Evolutionary conservation across 2,329 filamentous ascomycete species (phyloP).

Genomic region (Xylariales sp.): DNA sequence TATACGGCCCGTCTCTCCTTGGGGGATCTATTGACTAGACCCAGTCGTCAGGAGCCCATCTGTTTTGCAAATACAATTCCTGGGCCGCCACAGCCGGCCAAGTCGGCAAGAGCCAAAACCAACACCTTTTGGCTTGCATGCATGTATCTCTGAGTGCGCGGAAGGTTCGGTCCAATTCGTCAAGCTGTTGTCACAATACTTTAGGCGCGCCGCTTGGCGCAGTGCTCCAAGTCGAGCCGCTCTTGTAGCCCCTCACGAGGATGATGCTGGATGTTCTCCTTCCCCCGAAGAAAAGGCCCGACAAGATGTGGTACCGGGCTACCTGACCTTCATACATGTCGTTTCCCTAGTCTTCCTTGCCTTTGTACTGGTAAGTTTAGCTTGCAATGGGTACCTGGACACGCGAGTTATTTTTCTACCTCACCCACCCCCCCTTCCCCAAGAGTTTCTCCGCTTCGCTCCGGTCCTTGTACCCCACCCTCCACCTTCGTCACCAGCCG

Average conservation of each 20-base stretch:
- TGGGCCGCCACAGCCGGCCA: too few relatives aligned
- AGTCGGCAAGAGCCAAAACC: too few relatives aligned
- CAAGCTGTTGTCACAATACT: conserved; percentile 7
- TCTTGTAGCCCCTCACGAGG: conserved; percentile 1
- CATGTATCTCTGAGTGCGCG: background rate
- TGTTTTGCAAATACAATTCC: too few relatives aligned
- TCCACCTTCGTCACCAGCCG: conserved; percentile 7
- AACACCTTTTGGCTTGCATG: too few relatives aligned
- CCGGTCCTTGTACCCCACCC: too few relatives aligned
- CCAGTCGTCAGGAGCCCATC: too few relatives aligned
- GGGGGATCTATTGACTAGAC: too few relatives aligned
- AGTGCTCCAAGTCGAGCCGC: conserved; percentile 2
- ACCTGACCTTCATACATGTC: conserved; percentile 20
- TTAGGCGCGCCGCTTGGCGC: conserved; percentile 5
- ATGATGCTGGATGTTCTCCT: conserved; percentile 6
- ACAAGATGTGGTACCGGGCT: conserved; percentile 8
- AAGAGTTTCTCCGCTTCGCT: conserved; percentile 11
- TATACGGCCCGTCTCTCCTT: too few relatives aligned
- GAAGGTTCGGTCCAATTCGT: conserved; percentile 1
- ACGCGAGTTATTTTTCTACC: conserved; percentile 14
- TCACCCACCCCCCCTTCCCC: conserved; percentile 8
- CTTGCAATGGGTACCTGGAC: conserved; percentile 6
- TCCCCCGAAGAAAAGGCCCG: conserved; percentile 9
- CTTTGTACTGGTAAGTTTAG: conserved; percentile 25
- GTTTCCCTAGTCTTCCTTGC: conserved; percentile 23